Conservation (phyloP, 2,329 filamentous ascomycete genomes). For the Conoideocrella luteorostrata region DNA sequence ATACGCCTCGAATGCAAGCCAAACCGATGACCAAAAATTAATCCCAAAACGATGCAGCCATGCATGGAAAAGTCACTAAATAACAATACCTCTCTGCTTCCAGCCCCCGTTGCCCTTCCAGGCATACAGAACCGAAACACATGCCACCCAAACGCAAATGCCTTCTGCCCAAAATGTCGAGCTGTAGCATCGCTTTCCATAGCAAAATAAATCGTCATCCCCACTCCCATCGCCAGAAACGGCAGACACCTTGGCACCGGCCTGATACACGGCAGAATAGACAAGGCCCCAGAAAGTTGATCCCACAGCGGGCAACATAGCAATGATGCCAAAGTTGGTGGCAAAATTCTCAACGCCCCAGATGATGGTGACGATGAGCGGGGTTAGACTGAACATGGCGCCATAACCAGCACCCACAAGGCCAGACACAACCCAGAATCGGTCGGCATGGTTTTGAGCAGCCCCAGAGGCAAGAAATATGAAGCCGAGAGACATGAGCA, state of each 20-base stretch:
- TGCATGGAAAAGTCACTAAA: too few relatives aligned
- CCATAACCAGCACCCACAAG: slow-evolving; percentile 89
- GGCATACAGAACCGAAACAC: slow-evolving; percentile 65
- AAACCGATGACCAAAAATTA: too few relatives aligned
- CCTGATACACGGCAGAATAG: slow-evolving; percentile 78
- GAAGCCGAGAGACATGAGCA: slow-evolving; percentile 70
- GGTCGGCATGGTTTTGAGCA: slow-evolving; percentile 65
- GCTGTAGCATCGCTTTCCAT: slow-evolving; percentile 75
- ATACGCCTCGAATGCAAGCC: too few relatives aligned
- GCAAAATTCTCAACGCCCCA: slow-evolving; percentile 99
- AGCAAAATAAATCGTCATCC: slow-evolving; percentile 59
- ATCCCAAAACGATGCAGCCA: background rate
- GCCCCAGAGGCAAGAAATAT: slow-evolving; percentile 69
- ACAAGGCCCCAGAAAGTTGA: slow-evolving; percentile 85
- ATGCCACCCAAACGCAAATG: slow-evolving; percentile 70
- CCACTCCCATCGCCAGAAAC: slow-evolving; percentile 20
- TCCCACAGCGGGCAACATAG: slow-evolving; percentile 81
- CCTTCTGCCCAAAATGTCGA: slow-evolving; percentile 82
- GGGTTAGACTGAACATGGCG: slow-evolving; percentile 80
- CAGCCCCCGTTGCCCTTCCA: slow-evolving; percentile 77
- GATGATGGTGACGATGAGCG: slow-evolving; percentile 91
- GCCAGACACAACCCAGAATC: slow-evolving; percentile 81
- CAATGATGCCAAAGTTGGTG: slow-evolving; percentile 94
- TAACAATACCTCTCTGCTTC: slow-evolving; percentile 67
- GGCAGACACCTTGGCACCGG: slow-evolving; percentile 45